Conservation (phyloP, 2,329 filamentous ascomycete genomes). For the Penicillium hesseltinei region DNA sequence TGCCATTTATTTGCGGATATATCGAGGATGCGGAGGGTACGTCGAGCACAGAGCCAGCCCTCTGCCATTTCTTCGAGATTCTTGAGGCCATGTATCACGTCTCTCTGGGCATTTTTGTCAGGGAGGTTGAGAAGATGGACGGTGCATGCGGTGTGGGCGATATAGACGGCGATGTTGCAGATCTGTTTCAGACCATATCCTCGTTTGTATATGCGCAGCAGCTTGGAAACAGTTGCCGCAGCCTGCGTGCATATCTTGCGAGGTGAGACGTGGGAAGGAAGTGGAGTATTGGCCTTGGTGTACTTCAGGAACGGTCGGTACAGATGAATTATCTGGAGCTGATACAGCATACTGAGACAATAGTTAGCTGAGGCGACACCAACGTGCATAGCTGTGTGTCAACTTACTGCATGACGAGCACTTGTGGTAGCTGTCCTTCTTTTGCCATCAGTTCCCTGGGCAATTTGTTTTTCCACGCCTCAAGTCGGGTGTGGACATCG, state of each 20-base stretch:
- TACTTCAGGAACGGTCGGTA: constrained; percentile 96
- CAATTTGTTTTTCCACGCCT: constrained; percentile 81
- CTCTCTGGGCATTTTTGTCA: constrained; percentile 83
- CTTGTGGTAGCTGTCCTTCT: constrained; percentile 83
- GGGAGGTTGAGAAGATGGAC: constrained; percentile 92
- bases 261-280: constrained; percentile 84
- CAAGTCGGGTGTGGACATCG: constrained; percentile 83
- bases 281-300: constrained; percentile 72
- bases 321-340: constrained; percentile 90
- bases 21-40: constrained; percentile 80
- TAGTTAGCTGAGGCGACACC: constrained; percentile 16
- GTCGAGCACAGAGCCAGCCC: constrained; percentile 84
- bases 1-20: constrained; percentile 87
- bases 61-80: constrained; percentile 95
- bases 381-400: not conserved
- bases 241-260: constrained; percentile 88
- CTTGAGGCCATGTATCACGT: constrained; percentile 86
- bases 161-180: constrained; percentile 95
- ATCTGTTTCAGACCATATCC: constrained; percentile 89
- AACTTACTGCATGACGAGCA: constrained; percentile 80
- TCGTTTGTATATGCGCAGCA: constrained; percentile 92
- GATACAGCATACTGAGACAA: constrained; percentile 83
- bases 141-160: constrained; percentile 88
- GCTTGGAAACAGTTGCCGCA: constrained; percentile 83
- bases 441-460: constrained; percentile 85